These are phyloP conservation scores for Desmodesmus armatus DNA, from an alignment of 139 green algal genomes.

Conservation along the genomic window DNA sequence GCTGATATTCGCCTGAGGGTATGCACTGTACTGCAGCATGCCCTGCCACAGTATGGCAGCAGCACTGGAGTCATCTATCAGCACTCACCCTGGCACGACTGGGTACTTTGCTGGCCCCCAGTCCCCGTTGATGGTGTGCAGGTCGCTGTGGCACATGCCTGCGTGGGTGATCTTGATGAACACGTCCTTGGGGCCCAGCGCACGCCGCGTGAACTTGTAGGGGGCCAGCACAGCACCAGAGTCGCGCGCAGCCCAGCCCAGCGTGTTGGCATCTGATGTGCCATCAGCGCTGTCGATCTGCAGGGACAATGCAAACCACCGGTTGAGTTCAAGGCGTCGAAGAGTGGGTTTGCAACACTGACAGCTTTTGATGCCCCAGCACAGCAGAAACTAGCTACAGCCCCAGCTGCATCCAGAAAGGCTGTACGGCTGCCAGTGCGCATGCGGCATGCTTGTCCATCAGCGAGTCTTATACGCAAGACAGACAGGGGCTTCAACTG, in stretches of 20 bases:
- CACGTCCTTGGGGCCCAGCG: slow-evolving; percentile 63
- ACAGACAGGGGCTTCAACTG: not conserved
- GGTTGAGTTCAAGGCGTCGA: not conserved
- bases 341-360: not conserved
- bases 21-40: not conserved
- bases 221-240: slow-evolving; percentile 60
- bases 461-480: not conserved
- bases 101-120: slow-evolving; percentile 72
- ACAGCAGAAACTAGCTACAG: not conserved
- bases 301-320: not conserved
- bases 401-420: not conserved
- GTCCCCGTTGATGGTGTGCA: slow-evolving; percentile 81
- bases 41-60: not conserved
- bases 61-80: not conserved
- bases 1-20: not conserved
- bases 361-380: not conserved
- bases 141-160: slow-evolving; percentile 88
- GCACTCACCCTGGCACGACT: slow-evolving; percentile 73
- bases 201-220: slow-evolving; percentile 65
- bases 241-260: slow-evolving; percentile 75
- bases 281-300: not conserved
- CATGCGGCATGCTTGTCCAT: not conserved
- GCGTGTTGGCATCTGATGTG: slow-evolving; percentile 59
- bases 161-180: slow-evolving; percentile 69
- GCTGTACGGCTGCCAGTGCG: not conserved